A percentile compares a stretch with the other conserved stretches of the same genome.
Evolutionary conservation across 192 early-diverging fungal species (phyloP).

Genomic region (Pilobolus umbonatus): DNA sequence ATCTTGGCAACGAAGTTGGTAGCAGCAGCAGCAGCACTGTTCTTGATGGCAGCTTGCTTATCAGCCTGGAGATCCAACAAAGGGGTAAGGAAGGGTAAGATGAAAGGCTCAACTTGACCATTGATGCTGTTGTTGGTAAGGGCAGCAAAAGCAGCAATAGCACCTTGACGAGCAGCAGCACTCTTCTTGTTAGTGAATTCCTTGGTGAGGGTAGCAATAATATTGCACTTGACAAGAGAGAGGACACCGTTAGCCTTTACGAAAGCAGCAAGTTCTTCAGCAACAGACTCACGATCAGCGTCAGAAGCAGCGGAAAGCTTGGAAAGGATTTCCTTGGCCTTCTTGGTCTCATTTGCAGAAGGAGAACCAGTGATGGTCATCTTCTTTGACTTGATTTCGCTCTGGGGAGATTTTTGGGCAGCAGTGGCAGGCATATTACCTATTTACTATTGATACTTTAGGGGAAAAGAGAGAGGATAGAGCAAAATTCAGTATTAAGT

Average conservation of each 20-base stretch:
- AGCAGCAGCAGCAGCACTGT: conserved; percentile 41
- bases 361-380: conserved; percentile 9
- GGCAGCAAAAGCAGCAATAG: conserved; percentile 52
- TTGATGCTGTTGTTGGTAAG: conserved; percentile 45
- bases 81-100: conserved; percentile 57
- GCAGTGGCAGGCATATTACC: conserved; percentile 33
- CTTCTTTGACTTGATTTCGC: conserved; percentile 27
- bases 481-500: no score
- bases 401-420: conserved; percentile 21
- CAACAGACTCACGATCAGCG: conserved; percentile 26
- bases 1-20: conserved; percentile 39
- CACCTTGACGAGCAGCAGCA: conserved; percentile 56
- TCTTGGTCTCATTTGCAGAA: conserved; percentile 23
- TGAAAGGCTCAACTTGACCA: conserved; percentile 62
- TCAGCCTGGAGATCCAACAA: conserved; percentile 61
- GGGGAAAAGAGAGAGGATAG: conserved; percentile 1
- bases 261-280: conserved; percentile 29
- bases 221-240: conserved; percentile 50
- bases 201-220: conserved; percentile 55
- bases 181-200: conserved; percentile 70
- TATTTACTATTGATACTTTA: no score
- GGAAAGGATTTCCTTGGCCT: conserved; percentile 28
- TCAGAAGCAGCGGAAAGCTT: conserved; percentile 27
- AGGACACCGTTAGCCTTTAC: conserved; percentile 55
- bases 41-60: conserved; percentile 42